Evolutionary conservation across 2,329 filamentous ascomycete genomes (phyloP).

Genomic region (Colletotrichum spinosum): DNA sequence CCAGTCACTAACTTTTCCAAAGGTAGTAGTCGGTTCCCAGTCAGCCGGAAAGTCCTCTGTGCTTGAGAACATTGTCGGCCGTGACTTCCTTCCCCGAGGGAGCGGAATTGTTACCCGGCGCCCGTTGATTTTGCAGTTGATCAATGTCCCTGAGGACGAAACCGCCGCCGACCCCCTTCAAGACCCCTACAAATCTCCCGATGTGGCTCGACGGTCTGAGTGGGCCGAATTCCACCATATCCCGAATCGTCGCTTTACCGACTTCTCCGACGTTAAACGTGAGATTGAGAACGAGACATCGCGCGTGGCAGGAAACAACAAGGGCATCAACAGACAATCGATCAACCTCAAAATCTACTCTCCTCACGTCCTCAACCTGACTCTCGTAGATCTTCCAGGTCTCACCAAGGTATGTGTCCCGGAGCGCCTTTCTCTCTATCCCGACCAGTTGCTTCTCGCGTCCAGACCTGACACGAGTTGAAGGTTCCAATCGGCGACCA

Average conservation of each 20-base stretch:
- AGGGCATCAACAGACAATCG: slow-evolving; percentile 96
- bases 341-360: slow-evolving; percentile 99
- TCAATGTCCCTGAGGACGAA: slow-evolving; percentile 86
- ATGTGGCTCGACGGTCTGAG: slow-evolving; percentile 72
- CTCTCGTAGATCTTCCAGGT: slow-evolving; percentile 93
- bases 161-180: slow-evolving; percentile 72
- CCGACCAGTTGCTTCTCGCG: not conserved
- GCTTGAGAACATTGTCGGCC: slow-evolving; percentile 97
- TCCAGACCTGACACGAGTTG: no score
- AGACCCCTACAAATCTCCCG: slow-evolving; percentile 82
- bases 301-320: slow-evolving; percentile 92
- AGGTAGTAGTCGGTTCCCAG: slow-evolving; percentile 99
- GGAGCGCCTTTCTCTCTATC: not conserved
- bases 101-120: slow-evolving; percentile 96
- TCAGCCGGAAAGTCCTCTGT: slow-evolving; percentile 99
- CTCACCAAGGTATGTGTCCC: slow-evolving; percentile 80
- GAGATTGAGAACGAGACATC: slow-evolving; percentile 98
- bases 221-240: slow-evolving; percentile 99
- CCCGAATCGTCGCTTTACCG: slow-evolving; percentile 86
- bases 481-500: slow-evolving; percentile 97
- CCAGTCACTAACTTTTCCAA: slow-evolving; percentile 30
- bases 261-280: slow-evolving; percentile 92
- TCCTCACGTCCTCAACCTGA: slow-evolving; percentile 94
- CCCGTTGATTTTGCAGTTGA: slow-evolving; percentile 95
- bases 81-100: slow-evolving; percentile 95